These are phyloP conservation scores for Dendrobium officinale DNA, from an alignment of 106 monocot genomes.

Conservation along the genomic window DNA sequence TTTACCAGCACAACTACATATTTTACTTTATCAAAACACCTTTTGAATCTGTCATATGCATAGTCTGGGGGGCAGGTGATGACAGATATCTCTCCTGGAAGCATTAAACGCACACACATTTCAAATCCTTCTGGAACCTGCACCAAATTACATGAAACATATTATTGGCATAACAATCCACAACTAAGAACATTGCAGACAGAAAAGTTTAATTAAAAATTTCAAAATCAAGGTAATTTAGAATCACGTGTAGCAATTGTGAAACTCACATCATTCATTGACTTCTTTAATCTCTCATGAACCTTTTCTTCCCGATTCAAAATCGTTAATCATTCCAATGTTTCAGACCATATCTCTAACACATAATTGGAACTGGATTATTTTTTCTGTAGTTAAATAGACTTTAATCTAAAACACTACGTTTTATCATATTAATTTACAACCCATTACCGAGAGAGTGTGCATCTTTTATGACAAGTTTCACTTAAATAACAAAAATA, in stretches of 20 bases:
- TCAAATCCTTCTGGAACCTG: slow-evolving; percentile 97
- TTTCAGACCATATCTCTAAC: background rate
- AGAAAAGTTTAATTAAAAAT: background rate
- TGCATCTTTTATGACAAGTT: background rate
- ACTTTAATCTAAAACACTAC: background rate
- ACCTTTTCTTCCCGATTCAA: background rate
- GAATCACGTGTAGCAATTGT: background rate
- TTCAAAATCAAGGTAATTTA: background rate
- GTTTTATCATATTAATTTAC: background rate
- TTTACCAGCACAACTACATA: background rate
- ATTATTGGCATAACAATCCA: background rate
- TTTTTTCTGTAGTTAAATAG: background rate
- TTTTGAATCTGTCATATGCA: slow-evolving; percentile 95
- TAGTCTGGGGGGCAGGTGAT: slow-evolving; percentile 97
- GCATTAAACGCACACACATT: slow-evolving; percentile 92
- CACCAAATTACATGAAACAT: slow-evolving; percentile 1
- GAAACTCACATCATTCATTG: background rate
- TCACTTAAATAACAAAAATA: background rate
- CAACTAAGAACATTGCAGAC: background rate
- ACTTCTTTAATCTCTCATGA: background rate
- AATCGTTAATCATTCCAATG: background rate
- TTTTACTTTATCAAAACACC: slow-evolving; percentile 24
- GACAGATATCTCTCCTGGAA: slow-evolving; percentile 80
- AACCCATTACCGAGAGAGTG: background rate
- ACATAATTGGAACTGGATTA: background rate